Evolutionary conservation across 345 rosid genomes (phyloP).

Genomic region (Bretschneidera sinensis): DNA sequence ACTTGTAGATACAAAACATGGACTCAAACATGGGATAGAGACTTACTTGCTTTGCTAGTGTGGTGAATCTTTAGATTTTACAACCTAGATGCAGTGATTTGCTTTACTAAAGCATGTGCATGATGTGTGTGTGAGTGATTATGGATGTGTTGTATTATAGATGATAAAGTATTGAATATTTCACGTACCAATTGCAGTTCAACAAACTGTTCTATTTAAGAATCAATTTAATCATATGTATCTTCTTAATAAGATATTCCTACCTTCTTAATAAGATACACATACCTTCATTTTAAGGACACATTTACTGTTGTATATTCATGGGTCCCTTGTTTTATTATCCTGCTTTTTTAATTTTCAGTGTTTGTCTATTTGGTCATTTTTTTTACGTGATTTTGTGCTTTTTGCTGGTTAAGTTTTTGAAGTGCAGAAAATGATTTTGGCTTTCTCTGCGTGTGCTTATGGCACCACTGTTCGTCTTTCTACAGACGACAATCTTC

Average conservation of each 20-base stretch:
- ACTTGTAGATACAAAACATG: background rate
- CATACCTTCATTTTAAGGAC: no score
- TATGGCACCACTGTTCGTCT: slow-evolving; percentile 7
- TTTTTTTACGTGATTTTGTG: no score
- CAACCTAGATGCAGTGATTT: background rate
- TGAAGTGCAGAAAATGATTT: background rate
- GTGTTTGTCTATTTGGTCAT: background rate
- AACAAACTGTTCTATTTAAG: background rate
- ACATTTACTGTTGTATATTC: no score
- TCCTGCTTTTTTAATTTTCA: no score
- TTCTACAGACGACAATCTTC: slow-evolving; percentile 67
- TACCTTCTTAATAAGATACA: no score
- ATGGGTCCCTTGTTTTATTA: no score
- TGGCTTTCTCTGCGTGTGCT: slow-evolving; percentile 1
- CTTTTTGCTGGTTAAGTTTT: background rate
- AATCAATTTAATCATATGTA: background rate
- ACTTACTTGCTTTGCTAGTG: background rate
- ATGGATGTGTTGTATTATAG: background rate
- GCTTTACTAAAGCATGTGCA: no score
- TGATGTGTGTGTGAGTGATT: no score
- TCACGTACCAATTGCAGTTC: background rate
- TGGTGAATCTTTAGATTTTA: background rate
- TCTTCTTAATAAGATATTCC: no score
- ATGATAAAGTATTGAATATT: slow-evolving; percentile 7
- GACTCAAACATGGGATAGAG: background rate